These are phyloP conservation scores for Thelonectria rubi DNA, from an alignment of 2,329 filamentous ascomycete genomes.

Conservation along the genomic window DNA sequence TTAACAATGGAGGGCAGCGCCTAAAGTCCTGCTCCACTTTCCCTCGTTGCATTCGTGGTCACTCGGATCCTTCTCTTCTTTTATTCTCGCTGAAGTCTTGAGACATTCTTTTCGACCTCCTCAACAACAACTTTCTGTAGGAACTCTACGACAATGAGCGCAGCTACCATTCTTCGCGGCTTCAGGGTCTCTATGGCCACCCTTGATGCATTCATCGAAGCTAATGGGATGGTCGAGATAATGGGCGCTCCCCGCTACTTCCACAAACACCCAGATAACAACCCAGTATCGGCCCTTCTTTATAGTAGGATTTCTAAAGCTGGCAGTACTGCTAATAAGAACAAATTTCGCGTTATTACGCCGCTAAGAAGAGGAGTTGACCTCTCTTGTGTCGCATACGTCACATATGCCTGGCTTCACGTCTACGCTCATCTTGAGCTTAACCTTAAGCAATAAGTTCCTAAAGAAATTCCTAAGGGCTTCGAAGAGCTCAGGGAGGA, in stretches of 20 bases:
- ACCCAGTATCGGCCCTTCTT: conserved; percentile 12
- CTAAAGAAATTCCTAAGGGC: not conserved
- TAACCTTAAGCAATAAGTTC: conserved; percentile 9
- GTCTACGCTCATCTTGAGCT: conserved; percentile 11
- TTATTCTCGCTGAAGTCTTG: not conserved
- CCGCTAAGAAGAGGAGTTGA: not conserved
- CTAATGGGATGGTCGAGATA: conserved; percentile 13
- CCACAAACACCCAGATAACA: conserved; percentile 14
- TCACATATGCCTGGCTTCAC: conserved; percentile 20
- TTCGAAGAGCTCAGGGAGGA: not conserved
- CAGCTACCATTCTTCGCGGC: conserved; percentile 17
- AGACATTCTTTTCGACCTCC: not conserved
- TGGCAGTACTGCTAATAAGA: conserved; percentile 7
- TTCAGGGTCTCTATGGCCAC: conserved; percentile 20
- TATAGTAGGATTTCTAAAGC: conserved; percentile 13
- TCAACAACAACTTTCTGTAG: not conserved
- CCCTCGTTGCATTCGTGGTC: no score
- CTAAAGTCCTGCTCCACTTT: no score
- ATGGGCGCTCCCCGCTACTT: conserved; percentile 10
- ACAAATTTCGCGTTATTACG: conserved; percentile 17
- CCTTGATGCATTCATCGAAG: conserved; percentile 12
- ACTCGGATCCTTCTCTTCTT: not conserved
- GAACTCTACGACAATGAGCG: conserved; percentile 6
- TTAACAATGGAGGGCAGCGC: no score
- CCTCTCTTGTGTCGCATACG: conserved; percentile 11